Evolutionary conservation across 2,329 filamentous ascomycete genomes (phyloP).

Genomic region (Simplicillium sp.): DNA sequence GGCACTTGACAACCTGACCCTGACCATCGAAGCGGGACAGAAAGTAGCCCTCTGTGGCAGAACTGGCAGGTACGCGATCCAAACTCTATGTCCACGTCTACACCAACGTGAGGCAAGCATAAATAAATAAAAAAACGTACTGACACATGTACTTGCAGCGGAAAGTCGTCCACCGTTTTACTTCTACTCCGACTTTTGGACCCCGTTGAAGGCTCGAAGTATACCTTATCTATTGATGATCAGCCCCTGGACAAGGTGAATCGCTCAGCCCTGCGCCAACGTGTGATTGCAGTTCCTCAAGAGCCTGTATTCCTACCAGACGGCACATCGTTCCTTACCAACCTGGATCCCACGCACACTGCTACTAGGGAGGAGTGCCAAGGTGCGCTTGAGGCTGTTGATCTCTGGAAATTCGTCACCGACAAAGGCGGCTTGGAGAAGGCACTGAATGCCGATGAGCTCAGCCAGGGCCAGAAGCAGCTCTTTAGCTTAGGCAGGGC

Average conservation of each 20-base stretch:
- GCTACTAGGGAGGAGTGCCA: constrained; percentile 22
- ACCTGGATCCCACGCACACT: constrained; percentile 29
- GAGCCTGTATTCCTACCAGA: constrained; percentile 42
- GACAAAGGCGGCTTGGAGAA: constrained; percentile 23
- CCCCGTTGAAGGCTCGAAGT: constrained; percentile 15
- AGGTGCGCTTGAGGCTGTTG: constrained; percentile 23
- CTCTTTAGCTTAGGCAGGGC: constrained; percentile 54
- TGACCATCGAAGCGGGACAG: constrained; percentile 19
- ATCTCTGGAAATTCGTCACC: constrained; percentile 20
- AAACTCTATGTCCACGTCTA: constrained; percentile 22
- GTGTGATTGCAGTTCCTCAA: constrained; percentile 42
- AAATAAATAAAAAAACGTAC: background rate
- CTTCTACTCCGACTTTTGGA: constrained; percentile 31
- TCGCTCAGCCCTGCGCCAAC: constrained; percentile 31
- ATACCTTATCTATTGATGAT: constrained; percentile 33
- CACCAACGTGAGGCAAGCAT: constrained; percentile 13
- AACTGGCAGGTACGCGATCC: constrained; percentile 8
- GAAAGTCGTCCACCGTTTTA: constrained; percentile 33
- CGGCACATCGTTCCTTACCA: constrained; percentile 26
- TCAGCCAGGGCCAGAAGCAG: constrained; percentile 53
- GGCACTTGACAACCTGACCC: constrained; percentile 14
- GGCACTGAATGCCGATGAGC: constrained; percentile 33
- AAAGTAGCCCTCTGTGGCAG: constrained; percentile 27
- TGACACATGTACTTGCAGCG: constrained; percentile 13
- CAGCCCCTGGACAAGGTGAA: constrained; percentile 25